Percentiles rank a stretch among this genome's conserved stretches.
These are phyloP conservation scores for Clonostachys rosea DNA, from an alignment of 2,329 filamentous ascomycete genomes.

Conservation along the genomic window DNA sequence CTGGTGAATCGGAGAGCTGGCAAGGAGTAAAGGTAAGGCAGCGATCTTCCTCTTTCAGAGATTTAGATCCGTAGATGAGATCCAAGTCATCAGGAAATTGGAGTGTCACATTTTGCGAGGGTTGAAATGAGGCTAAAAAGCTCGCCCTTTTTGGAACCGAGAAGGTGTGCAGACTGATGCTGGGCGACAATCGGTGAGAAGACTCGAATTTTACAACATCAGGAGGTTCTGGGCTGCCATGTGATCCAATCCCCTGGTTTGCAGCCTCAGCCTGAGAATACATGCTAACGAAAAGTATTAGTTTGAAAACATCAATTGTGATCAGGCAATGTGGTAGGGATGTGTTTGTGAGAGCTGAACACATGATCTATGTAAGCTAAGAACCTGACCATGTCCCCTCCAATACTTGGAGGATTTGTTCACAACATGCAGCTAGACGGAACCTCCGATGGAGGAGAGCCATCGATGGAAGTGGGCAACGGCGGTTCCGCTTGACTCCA, in stretches of 20 bases:
- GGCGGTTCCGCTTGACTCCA: too few species aligned
- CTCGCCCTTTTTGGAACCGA: neutral
- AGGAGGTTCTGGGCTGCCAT: too few species aligned
- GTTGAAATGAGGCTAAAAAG: neutral
- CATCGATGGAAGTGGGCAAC: too few species aligned
- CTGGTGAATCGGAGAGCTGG: neutral
- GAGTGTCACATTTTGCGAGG: slow-evolving; percentile 8
- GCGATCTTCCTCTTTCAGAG: slow-evolving; percentile 6
- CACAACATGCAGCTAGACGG: too few species aligned
- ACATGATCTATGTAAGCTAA: neutral
- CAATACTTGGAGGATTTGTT: too few species aligned
- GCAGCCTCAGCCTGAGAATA: too few species aligned
- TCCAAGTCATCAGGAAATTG: slow-evolving; percentile 11
- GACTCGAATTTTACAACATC: slow-evolving; percentile 1
- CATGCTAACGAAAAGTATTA: too few species aligned
- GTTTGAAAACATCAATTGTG: too few species aligned
- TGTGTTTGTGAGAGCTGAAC: neutral
- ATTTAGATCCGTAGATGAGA: slow-evolving; percentile 6
- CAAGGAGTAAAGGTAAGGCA: slow-evolving; percentile 10
- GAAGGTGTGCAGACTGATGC: slow-evolving; percentile 9
- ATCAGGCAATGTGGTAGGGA: too few species aligned
- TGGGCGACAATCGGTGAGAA: slow-evolving; percentile 7
- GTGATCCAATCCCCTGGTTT: too few species aligned
- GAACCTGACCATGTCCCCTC: too few species aligned
- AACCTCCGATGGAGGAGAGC: too few species aligned